These are phyloP conservation scores for Sanghuangporus sanghuang DNA, from an alignment of 1,284 basidiomycete genomes.

Conservation along the genomic window DNA sequence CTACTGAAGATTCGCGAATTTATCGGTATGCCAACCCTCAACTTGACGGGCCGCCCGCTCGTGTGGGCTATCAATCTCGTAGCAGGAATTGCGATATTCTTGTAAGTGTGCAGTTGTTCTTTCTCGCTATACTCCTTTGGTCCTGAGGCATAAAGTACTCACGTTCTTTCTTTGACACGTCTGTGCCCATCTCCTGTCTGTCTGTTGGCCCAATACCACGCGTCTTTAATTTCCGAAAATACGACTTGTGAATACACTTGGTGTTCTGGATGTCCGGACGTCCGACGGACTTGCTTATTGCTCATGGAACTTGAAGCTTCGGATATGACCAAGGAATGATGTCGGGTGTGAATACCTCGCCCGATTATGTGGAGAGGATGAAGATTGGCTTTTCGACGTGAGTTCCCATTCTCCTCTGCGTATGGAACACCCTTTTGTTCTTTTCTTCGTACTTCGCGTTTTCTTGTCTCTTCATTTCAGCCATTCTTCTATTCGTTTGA, in stretches of 20 bases:
- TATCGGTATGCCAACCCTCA: not conserved
- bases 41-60: constrained; percentile 25
- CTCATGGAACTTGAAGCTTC: constrained; percentile 38
- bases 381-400: constrained; percentile 35
- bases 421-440: not conserved
- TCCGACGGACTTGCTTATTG: not conserved
- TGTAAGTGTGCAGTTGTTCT: constrained; percentile 29
- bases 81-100: constrained; percentile 44
- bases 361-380: constrained; percentile 43
- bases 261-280: not conserved
- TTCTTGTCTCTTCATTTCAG: not conserved
- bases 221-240: constrained; percentile 2
- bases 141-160: not conserved
- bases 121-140: not conserved
- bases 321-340: constrained; percentile 56
- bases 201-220: not conserved
- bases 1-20: too few relatives aligned
- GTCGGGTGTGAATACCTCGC: constrained; percentile 48
- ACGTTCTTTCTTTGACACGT: not conserved
- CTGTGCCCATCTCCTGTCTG: not conserved
- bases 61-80: constrained; percentile 33
- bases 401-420: constrained; percentile 10
- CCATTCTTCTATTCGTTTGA: not conserved
- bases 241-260: not conserved
- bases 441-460: not conserved